phyloP scores from a whole-genome alignment of 371 early-diverging fungal genomes.

The Syncephalastrum monosporum region DNA sequence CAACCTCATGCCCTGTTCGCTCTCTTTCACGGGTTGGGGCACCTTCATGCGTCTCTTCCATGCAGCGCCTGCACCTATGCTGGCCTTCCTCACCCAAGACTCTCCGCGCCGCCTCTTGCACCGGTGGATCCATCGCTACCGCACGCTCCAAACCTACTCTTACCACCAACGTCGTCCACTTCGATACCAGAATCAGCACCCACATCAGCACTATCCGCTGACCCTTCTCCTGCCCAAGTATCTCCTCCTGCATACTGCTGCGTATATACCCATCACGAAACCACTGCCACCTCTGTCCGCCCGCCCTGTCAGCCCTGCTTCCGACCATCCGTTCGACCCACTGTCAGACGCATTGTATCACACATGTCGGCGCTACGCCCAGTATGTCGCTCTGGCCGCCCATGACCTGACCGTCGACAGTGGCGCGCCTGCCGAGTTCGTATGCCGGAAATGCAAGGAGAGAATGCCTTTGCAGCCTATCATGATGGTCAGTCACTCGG shows the following conservation, averaged over 20 bases:
- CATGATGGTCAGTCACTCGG: no score
- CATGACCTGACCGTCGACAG: conserved; percentile 7
- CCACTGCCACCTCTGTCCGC: conserved; percentile 22
- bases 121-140: conserved; percentile 14
- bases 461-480: no score
- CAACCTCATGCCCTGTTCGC: conserved; percentile 5
- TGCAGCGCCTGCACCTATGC: conserved; percentile 18
- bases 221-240: conserved; percentile 36
- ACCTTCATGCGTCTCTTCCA: conserved; percentile 1
- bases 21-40: not conserved
- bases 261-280: conserved; percentile 34
- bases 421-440: not conserved
- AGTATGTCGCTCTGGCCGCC: conserved; percentile 4
- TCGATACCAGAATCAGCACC: conserved; percentile 6
- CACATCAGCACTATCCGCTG: conserved; percentile 8
- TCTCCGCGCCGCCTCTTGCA: conserved; percentile 16
- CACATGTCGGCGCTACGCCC: conserved; percentile 8
- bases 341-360: not conserved
- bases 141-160: not conserved
- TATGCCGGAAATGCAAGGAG: not conserved
- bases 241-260: conserved; percentile 35
- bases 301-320: conserved; percentile 3
- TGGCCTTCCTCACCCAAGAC: conserved; percentile 17
- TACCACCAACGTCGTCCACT: not conserved
- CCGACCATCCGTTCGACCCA: not conserved